Percentiles rank a stretch among this genome's conserved stretches.
These are phyloP conservation scores for Heritiera fomes DNA, from an alignment of 345 rosid genomes.

Conservation along the genomic window DNA sequence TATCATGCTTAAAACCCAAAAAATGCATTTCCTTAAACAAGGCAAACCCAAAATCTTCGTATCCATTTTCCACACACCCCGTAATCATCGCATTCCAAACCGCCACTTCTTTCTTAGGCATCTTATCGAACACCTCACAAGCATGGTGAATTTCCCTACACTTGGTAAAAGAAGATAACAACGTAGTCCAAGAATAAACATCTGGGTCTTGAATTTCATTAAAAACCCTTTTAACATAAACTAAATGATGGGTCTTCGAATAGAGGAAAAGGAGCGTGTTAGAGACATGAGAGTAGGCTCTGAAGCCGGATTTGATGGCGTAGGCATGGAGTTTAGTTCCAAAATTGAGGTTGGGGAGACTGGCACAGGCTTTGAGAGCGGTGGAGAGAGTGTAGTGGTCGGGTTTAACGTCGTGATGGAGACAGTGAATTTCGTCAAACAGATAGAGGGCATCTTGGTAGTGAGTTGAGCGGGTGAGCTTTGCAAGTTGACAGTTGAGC, in stretches of 20 bases:
- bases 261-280: slow-evolving; percentile 68
- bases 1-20: slow-evolving; percentile 54
- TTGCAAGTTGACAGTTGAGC: slow-evolving; percentile 47
- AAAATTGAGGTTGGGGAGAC: slow-evolving; percentile 37
- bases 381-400: slow-evolving; percentile 67
- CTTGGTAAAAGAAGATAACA: slow-evolving; percentile 49
- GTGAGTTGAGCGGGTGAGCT: slow-evolving; percentile 42
- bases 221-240: slow-evolving; percentile 47
- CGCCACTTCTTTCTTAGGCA: slow-evolving; percentile 46
- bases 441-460: slow-evolving; percentile 51
- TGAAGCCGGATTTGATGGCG: slow-evolving; percentile 52
- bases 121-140: slow-evolving; percentile 53
- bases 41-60: slow-evolving; percentile 42
- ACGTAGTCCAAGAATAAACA: slow-evolving; percentile 68
- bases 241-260: slow-evolving; percentile 39
- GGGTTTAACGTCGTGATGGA: slow-evolving; percentile 39
- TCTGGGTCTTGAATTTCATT: slow-evolving; percentile 57
- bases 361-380: slow-evolving; percentile 55
- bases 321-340: slow-evolving; percentile 60
- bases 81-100: slow-evolving; percentile 81
- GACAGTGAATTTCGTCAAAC: slow-evolving; percentile 43
- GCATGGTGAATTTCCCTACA: slow-evolving; percentile 50
- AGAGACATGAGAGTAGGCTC: slow-evolving; percentile 44
- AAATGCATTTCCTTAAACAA: slow-evolving; percentile 59
- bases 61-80: slow-evolving; percentile 58